Percentiles rank a stretch among this genome's conserved stretches.
Conservation (phyloP, 1,139 yeast genomes). For the Candida sp. region DNA sequence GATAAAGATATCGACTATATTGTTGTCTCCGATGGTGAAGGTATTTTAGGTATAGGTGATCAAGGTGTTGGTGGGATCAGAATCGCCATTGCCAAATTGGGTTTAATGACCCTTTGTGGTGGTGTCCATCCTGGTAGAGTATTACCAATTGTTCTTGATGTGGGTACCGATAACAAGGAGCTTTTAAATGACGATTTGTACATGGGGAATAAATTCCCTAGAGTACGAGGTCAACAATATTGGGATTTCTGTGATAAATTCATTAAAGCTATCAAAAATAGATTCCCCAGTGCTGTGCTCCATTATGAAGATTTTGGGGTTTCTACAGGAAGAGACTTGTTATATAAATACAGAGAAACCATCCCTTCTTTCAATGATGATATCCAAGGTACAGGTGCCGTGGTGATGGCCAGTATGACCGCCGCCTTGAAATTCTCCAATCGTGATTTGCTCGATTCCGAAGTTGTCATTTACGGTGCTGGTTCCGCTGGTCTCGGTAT, state of each 20-base stretch:
- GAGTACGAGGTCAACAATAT: conserved; percentile 84
- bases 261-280: conserved; percentile 62
- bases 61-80: conserved; percentile 98
- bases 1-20: conserved; percentile 91
- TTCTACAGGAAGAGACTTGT: conserved; percentile 77
- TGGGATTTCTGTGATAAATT: conserved; percentile 81
- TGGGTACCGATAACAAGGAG: conserved; percentile 83
- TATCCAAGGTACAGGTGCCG: conserved; percentile 99
- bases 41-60: conserved; percentile 95
- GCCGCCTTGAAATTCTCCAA: conserved; percentile 80
- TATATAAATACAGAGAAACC: conserved; percentile 67
- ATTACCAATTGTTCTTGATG: conserved; percentile 85
- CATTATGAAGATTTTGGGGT: conserved; percentile 98
- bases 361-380: conserved; percentile 95
- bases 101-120: conserved; percentile 92
- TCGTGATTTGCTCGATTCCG: conserved; percentile 61
- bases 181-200: conserved; percentile 79
- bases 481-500: conserved; percentile 97
- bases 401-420: conserved; percentile 89
- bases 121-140: conserved; percentile 96
- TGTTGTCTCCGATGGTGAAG: conserved; percentile 94
- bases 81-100: conserved; percentile 87
- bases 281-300: conserved; percentile 86
- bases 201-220: conserved; percentile 84
- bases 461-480: conserved; percentile 84